Evolutionary conservation across 208 protist species (phyloP).

Genomic region (Vickermania spadyakhi): DNA sequence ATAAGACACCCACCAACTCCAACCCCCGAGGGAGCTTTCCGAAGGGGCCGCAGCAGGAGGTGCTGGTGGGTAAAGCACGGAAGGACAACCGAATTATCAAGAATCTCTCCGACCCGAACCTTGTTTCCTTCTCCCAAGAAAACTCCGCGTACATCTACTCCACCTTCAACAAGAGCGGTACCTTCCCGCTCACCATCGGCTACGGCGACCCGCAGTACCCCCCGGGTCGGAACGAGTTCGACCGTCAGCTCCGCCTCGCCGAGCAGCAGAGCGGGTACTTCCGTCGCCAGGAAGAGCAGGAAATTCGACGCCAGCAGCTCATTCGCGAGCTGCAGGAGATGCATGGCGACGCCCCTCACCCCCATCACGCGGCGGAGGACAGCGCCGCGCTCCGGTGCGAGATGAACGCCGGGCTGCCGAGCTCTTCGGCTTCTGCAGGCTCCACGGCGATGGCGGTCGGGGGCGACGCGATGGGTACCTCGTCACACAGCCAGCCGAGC

Average conservation of each 20-base stretch:
- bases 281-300: neutral
- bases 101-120: neutral
- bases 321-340: neutral
- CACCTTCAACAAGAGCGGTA: conserved; percentile 6
- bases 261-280: neutral
- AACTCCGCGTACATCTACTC: conserved; percentile 6
- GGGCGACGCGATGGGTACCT: neutral
- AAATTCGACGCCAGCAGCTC: neutral
- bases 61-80: neutral
- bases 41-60: neutral
- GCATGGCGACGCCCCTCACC: neutral
- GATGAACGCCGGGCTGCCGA: neutral
- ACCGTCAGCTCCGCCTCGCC: conserved; percentile 11
- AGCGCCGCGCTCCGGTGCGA: neutral
- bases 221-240: conserved; percentile 18
- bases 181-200: conserved; percentile 3
- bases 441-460: neutral
- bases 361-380: neutral
- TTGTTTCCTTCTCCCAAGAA: neutral
- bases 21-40: neutral
- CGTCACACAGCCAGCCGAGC: neutral
- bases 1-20: neutral
- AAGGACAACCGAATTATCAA: neutral
- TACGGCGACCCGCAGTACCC: conserved; percentile 3
- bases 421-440: neutral